Evolutionary conservation across 208 protist species (phyloP).

Genomic region (Spongospora subterranea): DNA sequence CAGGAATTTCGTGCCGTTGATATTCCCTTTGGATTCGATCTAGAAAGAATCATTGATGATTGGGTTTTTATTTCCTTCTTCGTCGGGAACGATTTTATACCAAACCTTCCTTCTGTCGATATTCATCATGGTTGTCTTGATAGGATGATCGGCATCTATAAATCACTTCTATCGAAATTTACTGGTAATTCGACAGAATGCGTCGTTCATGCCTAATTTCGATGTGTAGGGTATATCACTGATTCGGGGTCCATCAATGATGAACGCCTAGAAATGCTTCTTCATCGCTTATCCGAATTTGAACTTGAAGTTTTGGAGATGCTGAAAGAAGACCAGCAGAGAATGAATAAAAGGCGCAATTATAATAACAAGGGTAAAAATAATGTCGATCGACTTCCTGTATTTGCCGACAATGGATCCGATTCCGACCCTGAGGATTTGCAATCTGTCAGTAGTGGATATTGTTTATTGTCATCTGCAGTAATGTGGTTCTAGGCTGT

Average conservation of each 20-base stretch:
- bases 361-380: not conserved
- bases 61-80: constrained; percentile 99
- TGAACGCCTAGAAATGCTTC: not conserved
- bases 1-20: constrained; percentile 22
- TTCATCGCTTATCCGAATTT: constrained; percentile 45
- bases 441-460: not conserved
- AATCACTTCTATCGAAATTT: constrained; percentile 15
- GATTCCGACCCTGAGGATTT: constrained; percentile 37
- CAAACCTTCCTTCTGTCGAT: constrained; percentile 94
- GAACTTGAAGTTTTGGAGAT: constrained; percentile 50
- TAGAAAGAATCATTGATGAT: constrained; percentile 97
- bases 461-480: not conserved
- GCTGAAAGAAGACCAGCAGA: not conserved
- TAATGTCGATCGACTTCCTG: not conserved
- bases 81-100: constrained; percentile 99
- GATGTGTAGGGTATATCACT: constrained; percentile 20
- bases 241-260: constrained; percentile 1
- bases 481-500: constrained; percentile 34
- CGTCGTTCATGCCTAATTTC: not conserved
- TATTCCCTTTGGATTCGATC: constrained; percentile 76
- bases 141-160: not conserved
- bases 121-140: constrained; percentile 77
- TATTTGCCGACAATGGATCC: not conserved
- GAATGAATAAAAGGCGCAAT: not conserved
- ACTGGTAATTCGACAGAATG: too few species aligned